Conservation (phyloP, 257 asterid species). For the Knoxia roxburghii region DNA sequence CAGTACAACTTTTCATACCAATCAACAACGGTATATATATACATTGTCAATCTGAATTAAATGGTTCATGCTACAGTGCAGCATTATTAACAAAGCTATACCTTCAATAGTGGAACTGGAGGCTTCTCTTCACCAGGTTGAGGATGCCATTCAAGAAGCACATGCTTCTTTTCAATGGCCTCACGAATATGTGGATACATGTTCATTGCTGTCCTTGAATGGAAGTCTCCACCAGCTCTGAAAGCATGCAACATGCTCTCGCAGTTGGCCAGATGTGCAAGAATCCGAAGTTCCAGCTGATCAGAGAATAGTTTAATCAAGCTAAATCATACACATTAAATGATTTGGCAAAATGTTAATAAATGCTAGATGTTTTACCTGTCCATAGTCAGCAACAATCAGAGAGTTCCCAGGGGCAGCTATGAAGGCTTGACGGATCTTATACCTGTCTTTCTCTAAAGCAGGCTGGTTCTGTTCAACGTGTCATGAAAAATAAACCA, state of each 20-base stretch:
- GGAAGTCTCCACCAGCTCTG: constrained; percentile 97
- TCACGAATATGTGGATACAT: constrained; percentile 92
- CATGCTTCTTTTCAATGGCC: constrained; percentile 61
- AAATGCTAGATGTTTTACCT: constrained; percentile 38
- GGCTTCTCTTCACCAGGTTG: constrained; percentile 80
- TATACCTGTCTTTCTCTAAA: constrained; percentile 94
- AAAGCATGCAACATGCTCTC: constrained; percentile 93
- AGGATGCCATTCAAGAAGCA: constrained; percentile 98
- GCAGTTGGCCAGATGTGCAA: constrained; percentile 94
- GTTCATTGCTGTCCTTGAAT: constrained; percentile 97
- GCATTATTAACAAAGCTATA: constrained; percentile 14
- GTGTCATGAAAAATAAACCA: constrained; percentile 12
- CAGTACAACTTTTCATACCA: background rate
- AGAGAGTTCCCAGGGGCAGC: constrained; percentile 91
- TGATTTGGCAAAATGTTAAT: background rate
- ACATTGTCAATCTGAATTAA: constrained; percentile 3
- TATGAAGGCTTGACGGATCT: constrained; percentile 89
- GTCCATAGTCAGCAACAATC: constrained; percentile 96
- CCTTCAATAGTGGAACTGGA: constrained; percentile 95
- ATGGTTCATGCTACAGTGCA: background rate
- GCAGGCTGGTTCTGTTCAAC: constrained; percentile 87
- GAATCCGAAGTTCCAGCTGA: constrained; percentile 98
- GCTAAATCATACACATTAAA: constrained; percentile 5
- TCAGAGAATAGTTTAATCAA: constrained; percentile 16
- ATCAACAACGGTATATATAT: background rate